Conservation (phyloP, 2,329 filamentous ascomycete species). For the Tolypocladium endophyticum region DNA sequence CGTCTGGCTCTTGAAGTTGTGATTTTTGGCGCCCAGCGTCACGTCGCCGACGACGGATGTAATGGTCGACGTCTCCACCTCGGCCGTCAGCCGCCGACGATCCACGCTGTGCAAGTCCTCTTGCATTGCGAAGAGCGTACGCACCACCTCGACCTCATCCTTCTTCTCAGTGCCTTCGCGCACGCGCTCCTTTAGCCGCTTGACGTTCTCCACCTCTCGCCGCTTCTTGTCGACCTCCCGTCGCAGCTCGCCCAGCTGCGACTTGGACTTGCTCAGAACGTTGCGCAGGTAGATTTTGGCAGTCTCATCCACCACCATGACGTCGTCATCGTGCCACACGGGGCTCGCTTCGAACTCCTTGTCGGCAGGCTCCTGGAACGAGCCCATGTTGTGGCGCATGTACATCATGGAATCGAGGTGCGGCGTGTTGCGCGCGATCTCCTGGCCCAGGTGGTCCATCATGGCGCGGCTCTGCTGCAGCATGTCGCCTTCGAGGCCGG, state of each 20-base stretch:
- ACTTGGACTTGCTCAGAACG: constrained; percentile 81
- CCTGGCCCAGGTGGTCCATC: constrained; percentile 61
- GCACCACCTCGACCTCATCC: constrained; percentile 78
- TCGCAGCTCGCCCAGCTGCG: constrained; percentile 67
- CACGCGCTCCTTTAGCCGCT: constrained; percentile 62
- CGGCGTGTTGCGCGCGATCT: constrained; percentile 82
- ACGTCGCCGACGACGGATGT: constrained; percentile 86
- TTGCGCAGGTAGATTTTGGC: constrained; percentile 90
- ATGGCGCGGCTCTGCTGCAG: constrained; percentile 63
- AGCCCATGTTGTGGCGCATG: constrained; percentile 75
- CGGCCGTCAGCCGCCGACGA: constrained; percentile 72
- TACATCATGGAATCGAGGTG: constrained; percentile 97
- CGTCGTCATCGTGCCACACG: constrained; percentile 89
- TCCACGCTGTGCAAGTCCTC: constrained; percentile 80
- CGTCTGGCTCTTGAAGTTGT: constrained; percentile 97
- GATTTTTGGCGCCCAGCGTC: constrained; percentile 83
- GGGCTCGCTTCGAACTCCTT: constrained; percentile 88
- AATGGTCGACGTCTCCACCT: constrained; percentile 89
- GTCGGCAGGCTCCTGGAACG: constrained; percentile 75
- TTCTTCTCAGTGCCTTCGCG: constrained; percentile 78
- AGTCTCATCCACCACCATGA: constrained; percentile 75
- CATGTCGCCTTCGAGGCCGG: constrained; percentile 69
- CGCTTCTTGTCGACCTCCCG: constrained; percentile 78
- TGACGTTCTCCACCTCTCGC: constrained; percentile 72
- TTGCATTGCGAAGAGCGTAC: constrained; percentile 72